Evolutionary conservation across 345 rosid genomes (phyloP), one percentile per base, ranked within the genome.

Genomic region (Euphorbia pulcherrima): DNA sequence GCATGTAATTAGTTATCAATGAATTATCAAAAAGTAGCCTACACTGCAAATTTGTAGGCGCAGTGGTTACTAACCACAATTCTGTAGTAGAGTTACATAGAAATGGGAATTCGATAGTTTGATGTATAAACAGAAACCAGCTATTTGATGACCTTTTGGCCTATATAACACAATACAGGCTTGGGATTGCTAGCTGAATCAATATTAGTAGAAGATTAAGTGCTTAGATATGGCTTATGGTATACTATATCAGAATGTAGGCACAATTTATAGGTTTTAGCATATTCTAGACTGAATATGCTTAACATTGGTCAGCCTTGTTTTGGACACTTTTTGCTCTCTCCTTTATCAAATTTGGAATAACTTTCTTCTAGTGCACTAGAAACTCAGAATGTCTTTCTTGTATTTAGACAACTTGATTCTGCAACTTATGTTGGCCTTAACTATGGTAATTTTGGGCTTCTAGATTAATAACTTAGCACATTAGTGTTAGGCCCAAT

Each of bases 171-270:
- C 57, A 53, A 23, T 53, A 21, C 9, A 18, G 55, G 55, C 24
- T 50, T 50, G 55, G 55, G 55, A 9, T 50, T 50, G 55, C 55
- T 50, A 50, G 55, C 55, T 50, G 29, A n/a, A 57, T 14, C 6
- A 57, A 29, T 14, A 28, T 10, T 14, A 3, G 39, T 57, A 28
- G 37, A 57, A 57, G 7, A 27, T 57, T 57, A 57, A 17, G 61
- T 57, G 33, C 37, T 57, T 27, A 14, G n/a, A 26, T 10, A 28
- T 5, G 35, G 61, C 18, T 57, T 2, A 57, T 28, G 37, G 39
- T 39, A 57, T 57, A 27, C 37, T n/a, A 20, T 20, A 50, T 50
- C 5, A 18, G 24, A 7, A 6, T 18, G 55, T 18, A 24, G 55
- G 24, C 24, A 50, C 55, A 50, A 50, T 5, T 50, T 50, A 18